phyloP scores from a whole-genome alignment of 2,329 filamentous ascomycete genomes.

The Phialocephala subalpina region DNA sequence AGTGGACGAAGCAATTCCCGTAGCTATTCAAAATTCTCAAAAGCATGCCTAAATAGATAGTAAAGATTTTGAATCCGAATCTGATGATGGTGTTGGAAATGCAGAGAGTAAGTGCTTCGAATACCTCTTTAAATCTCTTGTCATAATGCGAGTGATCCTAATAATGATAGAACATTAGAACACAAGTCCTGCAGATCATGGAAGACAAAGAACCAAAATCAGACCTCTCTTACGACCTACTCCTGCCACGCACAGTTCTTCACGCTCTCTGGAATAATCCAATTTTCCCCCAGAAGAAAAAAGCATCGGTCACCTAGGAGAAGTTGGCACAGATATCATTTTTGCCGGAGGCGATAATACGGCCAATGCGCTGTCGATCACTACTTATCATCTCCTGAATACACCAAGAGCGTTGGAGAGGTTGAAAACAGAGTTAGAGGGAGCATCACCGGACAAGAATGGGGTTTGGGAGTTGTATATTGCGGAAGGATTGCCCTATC shows the following conservation, averaged over 20 bases:
- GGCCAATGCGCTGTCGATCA: neutral
- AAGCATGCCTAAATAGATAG: neutral
- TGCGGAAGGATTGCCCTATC: neutral
- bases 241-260: neutral
- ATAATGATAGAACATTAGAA: neutral
- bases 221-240: neutral
- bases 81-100: neutral
- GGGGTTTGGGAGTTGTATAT: neutral
- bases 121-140: no score
- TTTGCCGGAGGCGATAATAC: neutral
- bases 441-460: neutral
- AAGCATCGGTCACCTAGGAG: neutral
- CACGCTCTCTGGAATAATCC: neutral
- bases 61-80: neutral
- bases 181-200: neutral
- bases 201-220: neutral
- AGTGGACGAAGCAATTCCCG: conserved; percentile 2
- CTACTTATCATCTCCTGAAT: neutral
- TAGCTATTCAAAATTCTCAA: neutral
- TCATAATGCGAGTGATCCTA: no score
- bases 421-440: neutral
- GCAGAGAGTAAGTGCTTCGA: neutral
- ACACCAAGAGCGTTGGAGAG: neutral
- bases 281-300: neutral
- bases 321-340: neutral